phyloP scores from a whole-genome alignment of 1,139 yeast genomes.

The Arxiozyma bovina region DNA sequence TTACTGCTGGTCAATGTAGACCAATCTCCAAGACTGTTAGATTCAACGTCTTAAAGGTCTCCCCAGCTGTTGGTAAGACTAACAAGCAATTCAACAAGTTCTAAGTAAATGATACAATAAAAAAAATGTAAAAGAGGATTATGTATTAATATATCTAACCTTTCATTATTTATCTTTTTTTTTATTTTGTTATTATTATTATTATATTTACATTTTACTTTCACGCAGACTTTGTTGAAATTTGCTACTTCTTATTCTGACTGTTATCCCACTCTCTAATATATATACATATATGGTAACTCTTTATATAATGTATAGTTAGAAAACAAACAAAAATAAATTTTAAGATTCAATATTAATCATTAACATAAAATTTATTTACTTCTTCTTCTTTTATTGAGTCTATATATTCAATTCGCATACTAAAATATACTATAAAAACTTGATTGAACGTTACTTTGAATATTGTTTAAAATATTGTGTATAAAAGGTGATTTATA shows the following conservation, averaged over 20 bases:
- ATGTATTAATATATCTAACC: background rate
- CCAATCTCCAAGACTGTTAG: constrained; percentile 99
- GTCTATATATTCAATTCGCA: too few relatives aligned
- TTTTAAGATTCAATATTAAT: too few relatives aligned
- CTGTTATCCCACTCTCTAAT: background rate
- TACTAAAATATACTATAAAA: too few relatives aligned
- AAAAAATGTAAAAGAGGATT: background rate
- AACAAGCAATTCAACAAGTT: constrained; percentile 93
- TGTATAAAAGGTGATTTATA: too few relatives aligned
- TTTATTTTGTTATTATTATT: background rate
- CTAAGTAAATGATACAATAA: constrained; percentile 38
- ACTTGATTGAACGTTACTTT: background rate
- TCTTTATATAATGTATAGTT: constrained; percentile 2
- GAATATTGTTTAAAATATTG: background rate
- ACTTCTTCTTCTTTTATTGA: too few relatives aligned
- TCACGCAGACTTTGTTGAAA: background rate
- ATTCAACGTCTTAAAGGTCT: constrained; percentile 97
- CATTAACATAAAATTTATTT: too few relatives aligned
- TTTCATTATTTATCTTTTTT: background rate
- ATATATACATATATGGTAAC: background rate
- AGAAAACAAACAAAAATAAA: background rate
- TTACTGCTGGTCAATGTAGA: constrained; percentile 99
- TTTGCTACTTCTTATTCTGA: background rate
- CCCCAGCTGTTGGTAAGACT: constrained; percentile 80
- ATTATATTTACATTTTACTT: background rate